phyloP scores from a whole-genome alignment of 2,329 filamentous ascomycete genomes.

The Dactylellina drechsleri region DNA sequence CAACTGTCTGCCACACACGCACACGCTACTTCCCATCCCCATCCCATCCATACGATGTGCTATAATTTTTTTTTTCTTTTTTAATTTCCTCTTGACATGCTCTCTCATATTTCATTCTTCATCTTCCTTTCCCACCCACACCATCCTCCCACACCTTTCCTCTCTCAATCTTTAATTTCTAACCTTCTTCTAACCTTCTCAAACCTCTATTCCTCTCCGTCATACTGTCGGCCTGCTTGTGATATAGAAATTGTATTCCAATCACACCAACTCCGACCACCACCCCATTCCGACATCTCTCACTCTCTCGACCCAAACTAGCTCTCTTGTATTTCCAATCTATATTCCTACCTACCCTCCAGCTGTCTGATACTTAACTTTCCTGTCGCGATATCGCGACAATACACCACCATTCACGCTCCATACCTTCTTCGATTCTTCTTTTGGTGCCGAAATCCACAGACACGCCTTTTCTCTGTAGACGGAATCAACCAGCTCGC shows the following conservation, averaged over 20 bases:
- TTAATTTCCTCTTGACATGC: conserved; percentile 53
- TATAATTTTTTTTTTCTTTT: conserved; percentile 34
- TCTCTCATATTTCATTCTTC: conserved; percentile 47
- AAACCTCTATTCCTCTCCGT: not conserved
- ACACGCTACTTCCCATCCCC: conserved; percentile 33
- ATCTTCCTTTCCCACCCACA: conserved; percentile 15
- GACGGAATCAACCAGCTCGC: too few species aligned
- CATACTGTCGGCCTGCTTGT: too few species aligned
- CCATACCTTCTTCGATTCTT: conserved; percentile 2
- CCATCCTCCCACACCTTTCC: conserved; percentile 27
- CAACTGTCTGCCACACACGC: conserved; percentile 23
- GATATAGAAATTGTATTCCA: not conserved
- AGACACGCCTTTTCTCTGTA: conserved; percentile 7
- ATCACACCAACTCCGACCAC: not conserved
- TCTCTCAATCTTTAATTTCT: conserved; percentile 10
- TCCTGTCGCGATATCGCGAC: conserved; percentile 21
- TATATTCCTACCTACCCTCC: not conserved
- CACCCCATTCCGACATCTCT: not conserved
- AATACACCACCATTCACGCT: not conserved
- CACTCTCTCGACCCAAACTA: not conserved
- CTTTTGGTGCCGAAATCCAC: conserved; percentile 8
- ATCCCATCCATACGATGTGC: conserved; percentile 2
- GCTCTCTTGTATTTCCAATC: not conserved
- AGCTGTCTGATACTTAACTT: conserved; percentile 1
- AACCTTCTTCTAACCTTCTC: not conserved